Base-by-base conservation (phyloP, 2,329 filamentous ascomycete genomes). In the Verticillium nubilum region DNA sequence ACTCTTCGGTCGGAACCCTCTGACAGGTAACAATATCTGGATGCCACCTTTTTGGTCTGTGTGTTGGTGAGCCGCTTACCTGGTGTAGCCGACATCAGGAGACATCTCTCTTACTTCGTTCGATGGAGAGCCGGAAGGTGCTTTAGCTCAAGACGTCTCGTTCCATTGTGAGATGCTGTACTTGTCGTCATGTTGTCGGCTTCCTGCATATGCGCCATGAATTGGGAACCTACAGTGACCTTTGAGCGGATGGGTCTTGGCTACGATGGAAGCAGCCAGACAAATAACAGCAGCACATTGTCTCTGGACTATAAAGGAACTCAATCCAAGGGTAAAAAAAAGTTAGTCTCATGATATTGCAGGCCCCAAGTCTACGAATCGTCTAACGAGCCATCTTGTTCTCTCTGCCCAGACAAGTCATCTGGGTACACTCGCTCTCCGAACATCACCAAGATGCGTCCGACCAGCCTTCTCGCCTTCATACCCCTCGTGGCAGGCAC, bases 401-500 rank as follows among this genome's bases (percentile, higher is more conserved):
- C n/a, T 7, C n/a, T 5, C 35, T 42, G 7, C 15, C 35, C 35
- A n/a, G 35, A 19, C 5, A 17, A 25, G 5, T 23, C 2, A 19
- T 12, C 25, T 4, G 17, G 9, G n/a, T n/a, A n/a, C n/a, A n/a
- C 17, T 50, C n/a, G 3, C 19, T 23, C 19, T 42, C n/a, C 31
- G 5, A 35, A 17, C 33, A 42, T 42, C 23, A 7, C 28, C 29
- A 25, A 23, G 10, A 64, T 64, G 62, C 28, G 31, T 15, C 19
- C 52, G 15, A 15, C 47, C 5, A 9, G 5, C 2, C 25, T 61
- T 4, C 5, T 61, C 17, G 31, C 47, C 27, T 19, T 64, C 23
- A 1, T 55, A 3, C 31, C 56, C 15, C n/a, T 64, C 17, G 31
- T 23, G 31, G 7, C 52, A n/a, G 53, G 61, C 13, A 28, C 62